phyloP scores from a whole-genome alignment of 78 protist species.

The Dictyostelium discoideum region DNA sequence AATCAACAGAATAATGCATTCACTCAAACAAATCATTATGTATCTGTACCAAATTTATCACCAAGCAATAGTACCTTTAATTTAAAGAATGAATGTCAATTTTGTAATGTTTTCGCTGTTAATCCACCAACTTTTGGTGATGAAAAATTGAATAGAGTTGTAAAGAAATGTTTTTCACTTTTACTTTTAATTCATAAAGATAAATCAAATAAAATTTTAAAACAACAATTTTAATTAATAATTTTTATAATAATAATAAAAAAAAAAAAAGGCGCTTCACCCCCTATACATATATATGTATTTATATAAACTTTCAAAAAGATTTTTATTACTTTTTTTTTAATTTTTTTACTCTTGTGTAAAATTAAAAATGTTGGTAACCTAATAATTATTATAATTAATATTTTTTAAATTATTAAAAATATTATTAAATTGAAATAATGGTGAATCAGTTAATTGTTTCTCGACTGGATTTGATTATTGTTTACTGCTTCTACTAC shows the following conservation, averaged over 20 bases:
- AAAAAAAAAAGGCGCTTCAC: not conserved
- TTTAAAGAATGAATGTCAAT: constrained; percentile 3
- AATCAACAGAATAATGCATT: constrained; percentile 5
- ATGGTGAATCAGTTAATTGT: no score
- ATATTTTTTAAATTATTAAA: no score
- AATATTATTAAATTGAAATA: no score
- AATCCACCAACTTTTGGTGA: constrained; percentile 15
- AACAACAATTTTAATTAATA: not conserved
- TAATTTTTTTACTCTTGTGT: no score
- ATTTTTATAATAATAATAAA: not conserved
- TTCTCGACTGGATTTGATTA: no score
- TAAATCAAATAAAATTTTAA: constrained; percentile 7
- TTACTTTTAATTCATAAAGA: not conserved
- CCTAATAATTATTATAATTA: no score
- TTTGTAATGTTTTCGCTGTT: constrained; percentile 8
- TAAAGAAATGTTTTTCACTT: constrained; percentile 34
- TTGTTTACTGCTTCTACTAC: no score
- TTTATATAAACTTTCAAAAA: not conserved
- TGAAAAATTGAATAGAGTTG: constrained; percentile 44
- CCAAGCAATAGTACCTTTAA: not conserved
- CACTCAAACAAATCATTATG: not conserved
- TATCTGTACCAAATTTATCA: not conserved
- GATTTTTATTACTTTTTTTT: not conserved
- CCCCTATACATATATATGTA: no score
- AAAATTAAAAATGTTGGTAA: no score